These are phyloP conservation scores for Monilinia polystroma DNA, from an alignment of 2,329 filamentous ascomycete species.

Conservation along the genomic window DNA sequence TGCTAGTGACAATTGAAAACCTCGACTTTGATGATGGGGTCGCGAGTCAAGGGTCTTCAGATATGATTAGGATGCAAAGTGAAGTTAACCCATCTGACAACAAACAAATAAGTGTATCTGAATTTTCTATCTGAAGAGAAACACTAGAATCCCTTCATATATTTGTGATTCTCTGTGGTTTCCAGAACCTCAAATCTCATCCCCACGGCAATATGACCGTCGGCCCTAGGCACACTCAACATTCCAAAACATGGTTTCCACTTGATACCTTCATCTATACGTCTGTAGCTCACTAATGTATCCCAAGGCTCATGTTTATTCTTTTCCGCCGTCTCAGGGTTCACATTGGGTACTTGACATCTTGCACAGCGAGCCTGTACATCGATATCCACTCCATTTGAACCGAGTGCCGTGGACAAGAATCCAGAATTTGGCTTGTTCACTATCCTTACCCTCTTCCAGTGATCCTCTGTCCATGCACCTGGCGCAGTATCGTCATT, in stretches of 20 bases:
- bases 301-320: slow-evolving; percentile 53
- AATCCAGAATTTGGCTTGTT: slow-evolving; percentile 10
- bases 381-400: slow-evolving; percentile 46
- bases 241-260: slow-evolving; percentile 68
- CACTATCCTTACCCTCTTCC: slow-evolving; percentile 57
- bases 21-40: not conserved
- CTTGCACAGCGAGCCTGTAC: slow-evolving; percentile 65
- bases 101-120: not conserved
- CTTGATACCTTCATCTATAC: slow-evolving; percentile 60
- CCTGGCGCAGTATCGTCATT: slow-evolving; percentile 37
- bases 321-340: slow-evolving; percentile 46
- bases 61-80: not conserved
- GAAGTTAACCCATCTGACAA: not conserved
- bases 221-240: slow-evolving; percentile 57
- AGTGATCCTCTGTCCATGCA: slow-evolving; percentile 60
- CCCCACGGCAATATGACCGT: slow-evolving; percentile 56
- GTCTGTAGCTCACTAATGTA: slow-evolving; percentile 56
- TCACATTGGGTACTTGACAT: slow-evolving; percentile 69
- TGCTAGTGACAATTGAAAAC: not conserved
- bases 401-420: slow-evolving; percentile 5
- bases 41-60: not conserved
- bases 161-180: slow-evolving; percentile 57
- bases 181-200: slow-evolving; percentile 58
- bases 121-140: not conserved
- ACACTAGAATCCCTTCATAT: slow-evolving; percentile 43